These are phyloP conservation scores for Kwoniella mangroviensis DNA, from an alignment of 768 basidiomycete genomes.

Conservation along the genomic window DNA sequence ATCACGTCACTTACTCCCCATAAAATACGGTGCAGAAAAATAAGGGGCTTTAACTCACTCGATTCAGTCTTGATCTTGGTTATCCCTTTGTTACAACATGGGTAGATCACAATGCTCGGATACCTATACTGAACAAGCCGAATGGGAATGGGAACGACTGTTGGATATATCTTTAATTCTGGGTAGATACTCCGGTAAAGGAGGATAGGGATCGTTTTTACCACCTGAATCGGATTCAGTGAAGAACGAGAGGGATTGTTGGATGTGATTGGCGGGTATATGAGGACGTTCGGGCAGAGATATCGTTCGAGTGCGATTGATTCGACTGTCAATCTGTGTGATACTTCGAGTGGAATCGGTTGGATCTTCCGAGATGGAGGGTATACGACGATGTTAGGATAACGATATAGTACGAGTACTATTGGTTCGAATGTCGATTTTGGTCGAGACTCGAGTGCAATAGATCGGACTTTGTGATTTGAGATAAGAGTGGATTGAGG, in stretches of 20 bases:
- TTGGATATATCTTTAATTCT: not conserved
- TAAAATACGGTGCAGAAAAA: no score
- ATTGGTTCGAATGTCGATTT: no score
- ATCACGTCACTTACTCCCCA: no score
- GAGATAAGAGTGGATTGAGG: not conserved
- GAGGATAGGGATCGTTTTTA: not conserved
- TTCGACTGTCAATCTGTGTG: not conserved
- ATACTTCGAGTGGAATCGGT: no score
- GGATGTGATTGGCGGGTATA: not conserved
- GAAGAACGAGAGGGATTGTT: not conserved
- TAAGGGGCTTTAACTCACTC: not conserved
- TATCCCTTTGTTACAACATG: slow-evolving; percentile 1
- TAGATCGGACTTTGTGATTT: not conserved
- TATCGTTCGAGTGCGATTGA: not conserved
- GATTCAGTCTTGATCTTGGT: not conserved
- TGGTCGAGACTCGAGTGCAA: no score
- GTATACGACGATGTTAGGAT: not conserved
- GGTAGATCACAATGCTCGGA: slow-evolving; percentile 14
- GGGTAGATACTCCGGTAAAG: not conserved
- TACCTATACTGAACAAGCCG: not conserved
- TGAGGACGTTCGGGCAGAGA: not conserved
- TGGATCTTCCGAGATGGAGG: no score
- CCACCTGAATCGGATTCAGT: no score
- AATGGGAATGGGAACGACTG: not conserved
- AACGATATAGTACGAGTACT: not conserved